Evolutionary conservation across 176 grass and related monocot genomes (phyloP).

Genomic region (Oryza nivara): DNA sequence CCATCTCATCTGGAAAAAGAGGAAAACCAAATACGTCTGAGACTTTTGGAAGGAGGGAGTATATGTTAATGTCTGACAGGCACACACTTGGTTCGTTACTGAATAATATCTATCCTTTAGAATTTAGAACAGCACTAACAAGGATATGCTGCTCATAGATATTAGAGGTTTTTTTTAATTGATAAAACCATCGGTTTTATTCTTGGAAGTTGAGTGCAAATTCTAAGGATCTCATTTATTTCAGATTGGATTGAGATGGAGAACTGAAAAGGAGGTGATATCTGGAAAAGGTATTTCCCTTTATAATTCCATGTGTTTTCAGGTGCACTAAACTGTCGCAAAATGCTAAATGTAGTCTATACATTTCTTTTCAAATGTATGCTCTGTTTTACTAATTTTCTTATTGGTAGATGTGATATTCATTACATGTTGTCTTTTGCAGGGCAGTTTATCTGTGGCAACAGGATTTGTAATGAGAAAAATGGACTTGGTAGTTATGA

Average conservation of each 20-base stretch:
- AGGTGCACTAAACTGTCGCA: background rate
- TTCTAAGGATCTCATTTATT: conserved; percentile 32
- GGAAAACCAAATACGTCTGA: no score
- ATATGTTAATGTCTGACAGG: background rate
- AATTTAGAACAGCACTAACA: background rate
- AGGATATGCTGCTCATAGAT: background rate
- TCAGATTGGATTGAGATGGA: conserved; percentile 96
- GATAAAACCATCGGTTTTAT: conserved; percentile 9
- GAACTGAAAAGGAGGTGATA: conserved; percentile 91
- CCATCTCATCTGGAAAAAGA: no score
- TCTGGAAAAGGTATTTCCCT: conserved; percentile 77
- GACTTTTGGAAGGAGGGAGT: no score
- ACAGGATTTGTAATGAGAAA: conserved; percentile 71
- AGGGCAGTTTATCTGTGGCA: conserved; percentile 98
- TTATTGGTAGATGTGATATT: no score
- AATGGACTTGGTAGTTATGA: conserved; percentile 83
- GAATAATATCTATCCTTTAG: conserved; percentile 8
- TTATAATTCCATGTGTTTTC: background rate
- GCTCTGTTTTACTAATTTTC: no score
- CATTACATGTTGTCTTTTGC: background rate
- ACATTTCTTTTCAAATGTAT: no score
- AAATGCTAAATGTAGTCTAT: background rate
- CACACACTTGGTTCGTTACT: background rate
- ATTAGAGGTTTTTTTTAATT: background rate
- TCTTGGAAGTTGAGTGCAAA: conserved; percentile 7